Evolutionary conservation across 2,329 filamentous ascomycete genomes (phyloP).

Genomic region (Colletotrichum trifolii): DNA sequence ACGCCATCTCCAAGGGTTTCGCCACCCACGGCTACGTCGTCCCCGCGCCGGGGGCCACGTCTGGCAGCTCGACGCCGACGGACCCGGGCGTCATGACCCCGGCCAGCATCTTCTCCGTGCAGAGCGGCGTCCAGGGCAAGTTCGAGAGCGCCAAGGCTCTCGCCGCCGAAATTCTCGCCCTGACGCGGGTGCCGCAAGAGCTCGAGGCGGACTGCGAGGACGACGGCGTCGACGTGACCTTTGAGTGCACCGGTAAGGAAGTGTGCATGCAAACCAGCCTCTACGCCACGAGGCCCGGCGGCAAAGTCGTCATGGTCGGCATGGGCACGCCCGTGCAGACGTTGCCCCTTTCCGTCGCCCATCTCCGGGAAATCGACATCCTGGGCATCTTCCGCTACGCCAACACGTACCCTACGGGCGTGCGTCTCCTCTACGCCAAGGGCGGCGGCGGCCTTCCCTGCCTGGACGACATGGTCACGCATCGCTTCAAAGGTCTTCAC

Average conservation of each 20-base stretch:
- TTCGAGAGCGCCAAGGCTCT: constrained; percentile 63
- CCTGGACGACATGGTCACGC: constrained; percentile 78
- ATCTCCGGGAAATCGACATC: constrained; percentile 80
- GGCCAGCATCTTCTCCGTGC: constrained; percentile 56
- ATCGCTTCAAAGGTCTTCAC: constrained; percentile 74
- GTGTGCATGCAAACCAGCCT: constrained; percentile 80
- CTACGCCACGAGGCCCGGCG: constrained; percentile 76
- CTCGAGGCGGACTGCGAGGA: constrained; percentile 60
- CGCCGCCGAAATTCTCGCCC: constrained; percentile 60
- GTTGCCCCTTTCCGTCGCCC: constrained; percentile 77
- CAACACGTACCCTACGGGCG: constrained; percentile 79
- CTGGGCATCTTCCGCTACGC: constrained; percentile 81
- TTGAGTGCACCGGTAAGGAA: constrained; percentile 83
- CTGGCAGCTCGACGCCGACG: constrained; percentile 60
- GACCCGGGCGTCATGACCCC: constrained; percentile 55
- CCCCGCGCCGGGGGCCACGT: constrained; percentile 54
- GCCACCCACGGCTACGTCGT: constrained; percentile 70
- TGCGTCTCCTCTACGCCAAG: constrained; percentile 66
- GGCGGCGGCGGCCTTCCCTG: constrained; percentile 62
- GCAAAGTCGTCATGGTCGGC: constrained; percentile 80
- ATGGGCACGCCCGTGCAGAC: constrained; percentile 84
- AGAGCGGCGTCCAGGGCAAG: constrained; percentile 57
- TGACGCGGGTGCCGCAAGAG: constrained; percentile 45
- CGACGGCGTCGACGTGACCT: constrained; percentile 75
- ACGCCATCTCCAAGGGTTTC: constrained; percentile 68